phyloP scores from a whole-genome alignment of 1,284 basidiomycete species.

The Dichomitus squalens region DNA sequence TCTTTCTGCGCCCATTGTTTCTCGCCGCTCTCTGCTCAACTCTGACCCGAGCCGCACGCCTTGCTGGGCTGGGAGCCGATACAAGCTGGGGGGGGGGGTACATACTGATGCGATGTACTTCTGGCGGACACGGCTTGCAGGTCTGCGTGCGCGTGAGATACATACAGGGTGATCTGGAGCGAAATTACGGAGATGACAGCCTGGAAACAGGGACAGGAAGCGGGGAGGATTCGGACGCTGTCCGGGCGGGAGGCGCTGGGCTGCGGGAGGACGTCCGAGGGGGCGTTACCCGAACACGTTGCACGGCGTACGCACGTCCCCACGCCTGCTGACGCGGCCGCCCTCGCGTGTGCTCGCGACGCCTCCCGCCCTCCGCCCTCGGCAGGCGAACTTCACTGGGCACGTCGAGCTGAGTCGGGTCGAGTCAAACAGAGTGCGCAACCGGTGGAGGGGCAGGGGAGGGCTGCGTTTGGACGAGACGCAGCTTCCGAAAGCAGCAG shows the following conservation, averaged over 20 bases:
- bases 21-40: not conserved
- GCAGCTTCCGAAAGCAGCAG: not conserved
- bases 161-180: not conserved
- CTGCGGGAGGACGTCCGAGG: constrained; percentile 6
- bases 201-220: no score
- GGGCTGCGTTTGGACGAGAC: not conserved
- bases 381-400: no score
- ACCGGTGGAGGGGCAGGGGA: not conserved
- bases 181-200: no score
- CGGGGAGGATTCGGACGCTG: constrained; percentile 6
- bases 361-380: no score
- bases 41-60: not conserved
- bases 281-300: constrained; percentile 22
- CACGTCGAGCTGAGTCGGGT: not conserved
- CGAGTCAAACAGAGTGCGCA: constrained; percentile 9
- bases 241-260: constrained; percentile 10
- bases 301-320: constrained; percentile 15
- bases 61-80: no score
- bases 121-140: no score
- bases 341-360: not conserved
- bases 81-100: no score
- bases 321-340: constrained; percentile 19
- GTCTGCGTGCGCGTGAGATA: not conserved
- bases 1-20: constrained; percentile 8
- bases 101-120: no score